Evolutionary conservation across 176 grass and related monocot genomes (phyloP), one percentile per base, ranked within the genome.

Genomic region (Urochloa ruziziensis): DNA sequence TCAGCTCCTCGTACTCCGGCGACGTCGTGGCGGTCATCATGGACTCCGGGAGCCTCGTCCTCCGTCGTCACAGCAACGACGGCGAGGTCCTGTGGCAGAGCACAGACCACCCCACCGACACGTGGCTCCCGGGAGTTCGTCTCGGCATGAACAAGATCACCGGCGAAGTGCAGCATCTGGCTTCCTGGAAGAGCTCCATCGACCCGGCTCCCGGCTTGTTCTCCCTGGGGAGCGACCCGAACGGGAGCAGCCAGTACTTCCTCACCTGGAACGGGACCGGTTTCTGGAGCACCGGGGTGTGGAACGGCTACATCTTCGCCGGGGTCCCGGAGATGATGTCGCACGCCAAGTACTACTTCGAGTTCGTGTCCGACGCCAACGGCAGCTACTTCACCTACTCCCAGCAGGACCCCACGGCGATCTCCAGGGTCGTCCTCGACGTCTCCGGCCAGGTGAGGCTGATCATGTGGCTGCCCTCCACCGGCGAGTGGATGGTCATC

Each of bases 311-410:
- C 1, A 61, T 74, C 14, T 93, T 90, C 21, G 18, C 58, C 33
- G 39, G 21, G 0, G 3, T 93, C 33, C 91, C 84, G 13, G 91
- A 88, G 88, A 88, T 88, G 91, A 74, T 17, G 16, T 28, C 80
- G 29, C 69, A 85, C 67, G 78, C 82, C 70, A 86, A 69, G 25
- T 85, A 87, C 75, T 42, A 85, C 56, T 90, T 87, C 67, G 27
- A 69, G 48, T 94, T 73, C 24, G 33, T 87, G 23, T 30, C 43
- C 64, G 23, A 74, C 43, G 30, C 36, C 5, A 82, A 80, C 12
- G 80, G 7, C 62, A 93, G 30, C 71, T 93, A 90, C 82, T 90
- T 93, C 88, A 65, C 78, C 9, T 90, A 90, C 74, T 79, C 81
- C 0, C 35, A 48, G 30, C 73, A 88, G 16, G 71, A 88, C 18